Conservation (phyloP, 352 stramenopile genomes). For the Phytophthora agathidicida region DNA sequence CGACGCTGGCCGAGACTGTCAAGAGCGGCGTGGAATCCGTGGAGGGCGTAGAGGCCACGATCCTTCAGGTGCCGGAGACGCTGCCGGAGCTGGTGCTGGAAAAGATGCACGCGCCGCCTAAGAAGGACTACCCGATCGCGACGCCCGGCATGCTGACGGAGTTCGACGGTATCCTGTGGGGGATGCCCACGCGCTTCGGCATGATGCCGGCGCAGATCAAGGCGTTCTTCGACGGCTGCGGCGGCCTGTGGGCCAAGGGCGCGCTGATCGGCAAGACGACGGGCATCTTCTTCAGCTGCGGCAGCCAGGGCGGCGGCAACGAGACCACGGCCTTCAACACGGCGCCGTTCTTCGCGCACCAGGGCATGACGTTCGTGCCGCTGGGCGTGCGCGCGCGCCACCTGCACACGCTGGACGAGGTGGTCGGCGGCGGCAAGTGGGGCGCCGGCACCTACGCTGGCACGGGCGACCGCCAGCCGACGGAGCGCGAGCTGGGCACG, state of each 20-base stretch:
- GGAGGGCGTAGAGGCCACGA: constrained; percentile 46
- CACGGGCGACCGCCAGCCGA: constrained; percentile 57
- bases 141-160: constrained; percentile 58
- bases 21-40: constrained; percentile 68
- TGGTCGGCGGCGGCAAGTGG: constrained; percentile 59
- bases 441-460: constrained; percentile 73
- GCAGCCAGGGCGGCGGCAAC: constrained; percentile 72
- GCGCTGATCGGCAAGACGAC: constrained; percentile 74
- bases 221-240: constrained; percentile 74
- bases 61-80: constrained; percentile 78
- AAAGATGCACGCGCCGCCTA: constrained; percentile 80
- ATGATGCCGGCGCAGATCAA: constrained; percentile 77
- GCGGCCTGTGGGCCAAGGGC: constrained; percentile 65
- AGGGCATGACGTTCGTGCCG: constrained; percentile 85
- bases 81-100: constrained; percentile 68
- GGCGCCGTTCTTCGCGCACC: constrained; percentile 74
- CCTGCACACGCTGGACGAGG: constrained; percentile 53
- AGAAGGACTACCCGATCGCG: constrained; percentile 65
- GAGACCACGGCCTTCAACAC: constrained; percentile 76
- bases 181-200: constrained; percentile 85
- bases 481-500: constrained; percentile 65
- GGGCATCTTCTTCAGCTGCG: constrained; percentile 73
- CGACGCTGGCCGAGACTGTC: constrained; percentile 63
- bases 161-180: constrained; percentile 63
- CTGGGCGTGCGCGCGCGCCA: constrained; percentile 46